Percentiles rank a stretch among this genome's conserved stretches.
These are phyloP conservation scores for Aspergillus hancockii DNA, from an alignment of 495 filamentous ascomycete genomes.

Conservation along the genomic window DNA sequence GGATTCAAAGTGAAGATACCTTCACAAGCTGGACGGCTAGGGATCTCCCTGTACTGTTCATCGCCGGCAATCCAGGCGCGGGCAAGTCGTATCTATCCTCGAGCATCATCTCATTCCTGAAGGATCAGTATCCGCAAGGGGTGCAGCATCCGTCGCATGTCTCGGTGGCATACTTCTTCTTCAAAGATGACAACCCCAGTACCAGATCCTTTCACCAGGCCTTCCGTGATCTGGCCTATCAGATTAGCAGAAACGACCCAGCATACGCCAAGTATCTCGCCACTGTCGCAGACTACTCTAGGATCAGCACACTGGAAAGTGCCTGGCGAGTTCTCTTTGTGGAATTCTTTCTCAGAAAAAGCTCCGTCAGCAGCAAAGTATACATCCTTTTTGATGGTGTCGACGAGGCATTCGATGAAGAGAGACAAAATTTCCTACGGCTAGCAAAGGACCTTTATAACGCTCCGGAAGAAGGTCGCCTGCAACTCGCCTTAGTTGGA, in stretches of 20 bases:
- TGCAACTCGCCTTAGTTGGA: conserved; percentile 32
- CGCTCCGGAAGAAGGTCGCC: background rate
- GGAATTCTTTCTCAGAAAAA: conserved; percentile 26
- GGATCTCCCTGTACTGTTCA: conserved; percentile 29
- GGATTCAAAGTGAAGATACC: conserved; percentile 28
- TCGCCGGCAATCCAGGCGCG: conserved; percentile 33
- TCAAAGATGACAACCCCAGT: conserved; percentile 33
- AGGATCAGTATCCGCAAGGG: conserved; percentile 15
- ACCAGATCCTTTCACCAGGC: conserved; percentile 30
- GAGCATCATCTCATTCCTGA: conserved; percentile 29
- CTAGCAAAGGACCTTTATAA: conserved; percentile 22
- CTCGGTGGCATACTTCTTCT: conserved; percentile 36
- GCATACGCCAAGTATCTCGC: conserved; percentile 27
- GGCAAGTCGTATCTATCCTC: conserved; percentile 36
- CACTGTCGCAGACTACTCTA: conserved; percentile 12
- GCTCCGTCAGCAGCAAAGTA: conserved; percentile 16
- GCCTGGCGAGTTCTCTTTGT: conserved; percentile 33
- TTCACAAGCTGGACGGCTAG: conserved; percentile 29
- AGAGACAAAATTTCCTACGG: conserved; percentile 22
- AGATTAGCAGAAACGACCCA: conserved; percentile 33
- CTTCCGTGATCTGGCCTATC: conserved; percentile 31
- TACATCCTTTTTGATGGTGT: conserved; percentile 37
- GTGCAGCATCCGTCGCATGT: background rate
- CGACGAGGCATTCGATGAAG: conserved; percentile 32
- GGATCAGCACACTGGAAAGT: conserved; percentile 30